These are phyloP conservation scores for Fusarium sp. DNA, from an alignment of 2,329 filamentous ascomycete species.

Conservation along the genomic window DNA sequence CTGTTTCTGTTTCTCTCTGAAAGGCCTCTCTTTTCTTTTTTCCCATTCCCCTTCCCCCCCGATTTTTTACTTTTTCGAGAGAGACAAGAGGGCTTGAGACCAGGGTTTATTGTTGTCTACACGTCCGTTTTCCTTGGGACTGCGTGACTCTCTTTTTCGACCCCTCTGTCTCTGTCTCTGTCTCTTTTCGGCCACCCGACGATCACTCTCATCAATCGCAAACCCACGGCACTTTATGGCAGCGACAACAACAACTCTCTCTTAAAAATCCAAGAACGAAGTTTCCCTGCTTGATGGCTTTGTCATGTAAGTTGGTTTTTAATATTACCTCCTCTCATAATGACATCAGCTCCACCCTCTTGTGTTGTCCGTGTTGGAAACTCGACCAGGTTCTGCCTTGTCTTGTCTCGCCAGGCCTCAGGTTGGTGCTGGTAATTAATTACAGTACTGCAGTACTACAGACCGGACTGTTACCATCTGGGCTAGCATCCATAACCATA, in stretches of 20 bases:
- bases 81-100: constrained; percentile 28
- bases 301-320: constrained; percentile 32
- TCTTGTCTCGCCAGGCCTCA: constrained; percentile 31
- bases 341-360: constrained; percentile 37
- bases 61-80: constrained; percentile 29
- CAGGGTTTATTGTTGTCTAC: constrained; percentile 20
- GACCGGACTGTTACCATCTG: constrained; percentile 7
- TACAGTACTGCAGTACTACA: constrained; percentile 17
- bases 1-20: neutral
- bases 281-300: constrained; percentile 38
- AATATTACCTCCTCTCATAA: constrained; percentile 20
- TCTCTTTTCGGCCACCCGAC: constrained; percentile 1
- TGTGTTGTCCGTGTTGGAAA: constrained; percentile 22
- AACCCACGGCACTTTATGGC: neutral
- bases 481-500: constrained; percentile 29
- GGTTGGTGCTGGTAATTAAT: constrained; percentile 37
- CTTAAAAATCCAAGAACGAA: constrained; percentile 3
- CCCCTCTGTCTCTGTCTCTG: constrained; percentile 22
- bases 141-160: constrained; percentile 15
- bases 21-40: constrained; percentile 10
- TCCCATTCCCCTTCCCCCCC: constrained; percentile 2
- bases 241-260: constrained; percentile 15
- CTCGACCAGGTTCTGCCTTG: constrained; percentile 28
- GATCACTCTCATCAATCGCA: constrained; percentile 18
- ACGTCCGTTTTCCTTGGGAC: constrained; percentile 13